Conservation (phyloP, 2,329 filamentous ascomycete genomes). For the Nemania bipapillata region DNA sequence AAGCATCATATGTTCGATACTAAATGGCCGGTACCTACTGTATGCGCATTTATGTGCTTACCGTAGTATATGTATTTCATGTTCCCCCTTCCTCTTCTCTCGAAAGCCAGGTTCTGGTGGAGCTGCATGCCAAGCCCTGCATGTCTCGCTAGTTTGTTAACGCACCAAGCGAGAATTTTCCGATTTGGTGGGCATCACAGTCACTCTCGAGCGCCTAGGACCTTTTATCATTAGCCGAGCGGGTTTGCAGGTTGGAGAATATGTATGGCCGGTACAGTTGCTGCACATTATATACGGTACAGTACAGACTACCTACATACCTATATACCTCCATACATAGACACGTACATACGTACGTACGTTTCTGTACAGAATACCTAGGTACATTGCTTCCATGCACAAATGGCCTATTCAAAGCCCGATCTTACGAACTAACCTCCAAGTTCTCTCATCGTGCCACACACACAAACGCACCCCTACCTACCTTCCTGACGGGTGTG, state of each 20-base stretch:
- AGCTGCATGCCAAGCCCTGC: constrained; percentile 35
- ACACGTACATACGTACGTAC: not conserved
- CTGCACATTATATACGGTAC: not conserved
- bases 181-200: constrained; percentile 33
- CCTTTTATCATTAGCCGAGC: constrained; percentile 37
- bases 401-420: constrained; percentile 32
- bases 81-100: not conserved
- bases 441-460: constrained; percentile 3
- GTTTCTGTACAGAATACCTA: too few relatives aligned
- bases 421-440: constrained; percentile 31
- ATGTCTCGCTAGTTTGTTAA: constrained; percentile 35
- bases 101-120: constrained; percentile 16
- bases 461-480: too few relatives aligned
- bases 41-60: not conserved
- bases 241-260: constrained; percentile 21
- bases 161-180: constrained; percentile 38
- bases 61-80: too few relatives aligned
- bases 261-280: constrained; percentile 3
- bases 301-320: too few relatives aligned
- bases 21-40: too few relatives aligned
- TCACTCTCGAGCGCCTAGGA: constrained; percentile 23
- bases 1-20: constrained; percentile 7
- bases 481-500: not conserved
- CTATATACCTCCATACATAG: constrained; percentile 16
- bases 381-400: too few relatives aligned